Conservation (phyloP, 73 alveolate genomes). For the Durusdinium trenchii region DNA sequence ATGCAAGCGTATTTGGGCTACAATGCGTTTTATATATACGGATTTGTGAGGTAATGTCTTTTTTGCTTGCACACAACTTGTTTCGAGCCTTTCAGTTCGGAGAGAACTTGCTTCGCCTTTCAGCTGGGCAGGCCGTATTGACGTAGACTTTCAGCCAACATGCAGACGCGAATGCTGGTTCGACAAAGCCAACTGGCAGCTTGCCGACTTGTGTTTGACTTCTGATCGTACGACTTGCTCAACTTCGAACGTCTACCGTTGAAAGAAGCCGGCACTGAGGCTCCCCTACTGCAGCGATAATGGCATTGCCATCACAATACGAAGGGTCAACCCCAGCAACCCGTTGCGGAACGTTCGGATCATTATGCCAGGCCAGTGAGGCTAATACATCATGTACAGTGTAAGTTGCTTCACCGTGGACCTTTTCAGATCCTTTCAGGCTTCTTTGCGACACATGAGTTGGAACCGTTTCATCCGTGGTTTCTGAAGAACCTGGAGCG, state of each 20-base stretch:
- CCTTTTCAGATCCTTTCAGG: constrained; percentile 24
- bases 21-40: too few relatives aligned
- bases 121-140: constrained; percentile 68
- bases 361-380: constrained; percentile 72
- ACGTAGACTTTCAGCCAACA: constrained; percentile 77
- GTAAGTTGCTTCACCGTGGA: neutral
- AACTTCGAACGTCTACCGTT: too few relatives aligned
- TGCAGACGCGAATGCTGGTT: constrained; percentile 93
- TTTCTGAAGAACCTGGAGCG: constrained; percentile 86
- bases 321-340: constrained; percentile 65
- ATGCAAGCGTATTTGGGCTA: too few relatives aligned
- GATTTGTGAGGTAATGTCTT: too few relatives aligned
- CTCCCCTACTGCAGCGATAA: constrained; percentile 81
- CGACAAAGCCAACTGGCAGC: constrained; percentile 63
- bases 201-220: neutral
- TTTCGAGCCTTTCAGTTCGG: too few relatives aligned
- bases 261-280: too few relatives aligned
- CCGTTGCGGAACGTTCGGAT: constrained; percentile 70
- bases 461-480: constrained; percentile 86
- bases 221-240: too few relatives aligned
- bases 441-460: constrained; percentile 85
- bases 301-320: constrained; percentile 75
- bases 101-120: neutral
- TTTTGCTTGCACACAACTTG: neutral
- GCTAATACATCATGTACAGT: neutral